A percentile compares a stretch with the other conserved stretches of the same genome.
Evolutionary conservation across 192 early-diverging fungal species (phyloP).

Genomic region (Backusella westeae): DNA sequence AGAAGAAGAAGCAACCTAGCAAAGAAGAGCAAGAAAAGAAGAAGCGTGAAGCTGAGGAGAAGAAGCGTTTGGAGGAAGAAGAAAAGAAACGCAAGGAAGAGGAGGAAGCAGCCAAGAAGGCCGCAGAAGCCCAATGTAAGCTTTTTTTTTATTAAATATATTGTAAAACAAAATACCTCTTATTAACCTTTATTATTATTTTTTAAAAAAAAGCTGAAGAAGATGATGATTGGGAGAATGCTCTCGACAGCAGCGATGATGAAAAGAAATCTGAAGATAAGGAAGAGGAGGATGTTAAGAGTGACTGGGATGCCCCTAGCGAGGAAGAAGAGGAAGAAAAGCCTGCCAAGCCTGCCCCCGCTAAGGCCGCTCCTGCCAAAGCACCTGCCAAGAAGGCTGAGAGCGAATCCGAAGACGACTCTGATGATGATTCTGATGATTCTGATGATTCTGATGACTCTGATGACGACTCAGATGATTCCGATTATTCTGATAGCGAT

Average conservation of each 20-base stretch:
- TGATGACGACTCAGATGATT: constrained; percentile 12
- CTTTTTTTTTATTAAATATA: neutral
- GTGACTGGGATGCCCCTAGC: constrained; percentile 56
- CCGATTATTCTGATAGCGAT: constrained; percentile 49
- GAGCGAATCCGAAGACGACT: constrained; percentile 36
- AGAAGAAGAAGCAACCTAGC: constrained; percentile 63
- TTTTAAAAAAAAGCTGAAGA: constrained; percentile 12
- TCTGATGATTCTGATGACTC: constrained; percentile 14
- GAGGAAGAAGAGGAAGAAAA: constrained; percentile 58
- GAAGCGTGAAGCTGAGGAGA: constrained; percentile 27
- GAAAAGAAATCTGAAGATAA: constrained; percentile 25
- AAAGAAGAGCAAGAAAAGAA: constrained; percentile 39
- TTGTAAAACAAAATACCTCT: neutral
- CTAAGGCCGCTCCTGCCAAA: constrained; percentile 33
- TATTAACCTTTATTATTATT: neutral
- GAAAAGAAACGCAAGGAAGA: constrained; percentile 37
- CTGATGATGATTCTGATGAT: constrained; percentile 37
- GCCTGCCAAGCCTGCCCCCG: constrained; percentile 27
- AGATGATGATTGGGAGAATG: constrained; percentile 37
- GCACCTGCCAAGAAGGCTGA: constrained; percentile 38
- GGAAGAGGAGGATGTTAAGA: constrained; percentile 50
- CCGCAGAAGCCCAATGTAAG: constrained; percentile 34
- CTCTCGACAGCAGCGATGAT: constrained; percentile 44
- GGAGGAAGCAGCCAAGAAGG: constrained; percentile 34
- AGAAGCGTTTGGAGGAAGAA: constrained; percentile 34